phyloP scores from a whole-genome alignment of 2,329 filamentous ascomycete genomes.

The Microsporum audouinii region DNA sequence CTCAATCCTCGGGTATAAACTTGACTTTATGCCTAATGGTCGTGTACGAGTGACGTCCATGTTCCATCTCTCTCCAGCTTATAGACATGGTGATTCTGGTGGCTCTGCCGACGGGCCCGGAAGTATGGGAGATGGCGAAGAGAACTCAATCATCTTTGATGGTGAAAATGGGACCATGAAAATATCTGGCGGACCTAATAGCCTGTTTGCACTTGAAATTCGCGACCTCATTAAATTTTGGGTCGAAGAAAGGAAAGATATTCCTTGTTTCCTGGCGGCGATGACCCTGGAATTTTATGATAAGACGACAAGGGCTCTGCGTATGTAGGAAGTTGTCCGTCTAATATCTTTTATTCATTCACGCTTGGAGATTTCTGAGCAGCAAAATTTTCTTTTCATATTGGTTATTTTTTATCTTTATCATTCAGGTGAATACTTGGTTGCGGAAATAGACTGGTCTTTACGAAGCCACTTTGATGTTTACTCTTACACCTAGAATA shows the following conservation, averaged over 20 bases:
- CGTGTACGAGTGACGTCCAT: slow-evolving; percentile 84
- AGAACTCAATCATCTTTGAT: slow-evolving; percentile 65
- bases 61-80: slow-evolving; percentile 56
- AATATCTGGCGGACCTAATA: slow-evolving; percentile 78
- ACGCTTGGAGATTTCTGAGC: not conserved
- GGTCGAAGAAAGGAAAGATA: slow-evolving; percentile 87
- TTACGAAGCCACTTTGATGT: not conserved
- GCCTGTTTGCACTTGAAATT: slow-evolving; percentile 75
- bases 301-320: slow-evolving; percentile 32
- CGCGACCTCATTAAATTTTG: slow-evolving; percentile 83
- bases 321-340: not conserved
- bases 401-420: not conserved
- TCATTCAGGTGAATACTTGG: too few relatives aligned
- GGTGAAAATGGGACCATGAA: slow-evolving; percentile 97
- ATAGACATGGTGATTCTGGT: slow-evolving; percentile 35
- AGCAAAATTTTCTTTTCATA: not conserved
- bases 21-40: slow-evolving; percentile 94
- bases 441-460: not conserved
- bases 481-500: not conserved
- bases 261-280: slow-evolving; percentile 84
- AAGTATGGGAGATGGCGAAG: slow-evolving; percentile 37
- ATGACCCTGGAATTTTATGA: slow-evolving; percentile 91
- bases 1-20: slow-evolving; percentile 81
- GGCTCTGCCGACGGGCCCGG: slow-evolving; percentile 49
- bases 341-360: not conserved